These are phyloP conservation scores for Begonia fuchsioides DNA, from an alignment of 306 rosid species.

Conservation along the genomic window DNA sequence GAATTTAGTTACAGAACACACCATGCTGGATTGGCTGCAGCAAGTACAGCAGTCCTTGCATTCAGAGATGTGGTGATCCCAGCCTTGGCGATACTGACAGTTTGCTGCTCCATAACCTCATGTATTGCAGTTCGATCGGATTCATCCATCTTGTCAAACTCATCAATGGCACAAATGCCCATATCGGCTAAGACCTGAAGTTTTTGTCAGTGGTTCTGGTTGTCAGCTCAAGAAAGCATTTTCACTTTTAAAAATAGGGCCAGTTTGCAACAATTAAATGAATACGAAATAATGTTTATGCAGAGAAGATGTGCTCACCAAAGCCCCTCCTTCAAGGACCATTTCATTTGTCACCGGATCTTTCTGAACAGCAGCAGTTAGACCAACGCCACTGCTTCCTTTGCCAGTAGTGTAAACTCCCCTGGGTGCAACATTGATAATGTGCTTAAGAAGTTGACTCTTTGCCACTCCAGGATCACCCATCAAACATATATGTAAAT, in stretches of 20 bases:
- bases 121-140: slow-evolving; percentile 95
- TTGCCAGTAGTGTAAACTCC: slow-evolving; percentile 94
- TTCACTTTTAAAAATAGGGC: too few species aligned
- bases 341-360: slow-evolving; percentile 97
- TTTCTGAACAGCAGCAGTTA: slow-evolving; percentile 98
- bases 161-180: slow-evolving; percentile 98
- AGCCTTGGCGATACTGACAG: slow-evolving; percentile 99
- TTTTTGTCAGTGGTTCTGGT: not conserved
- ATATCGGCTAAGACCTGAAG: slow-evolving; percentile 90
- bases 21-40: slow-evolving; percentile 99
- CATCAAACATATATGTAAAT: slow-evolving; percentile 90
- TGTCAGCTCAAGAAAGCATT: not conserved
- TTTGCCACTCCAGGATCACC: slow-evolving; percentile 99
- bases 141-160: slow-evolving; percentile 98
- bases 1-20: slow-evolving; percentile 7
- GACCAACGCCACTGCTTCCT: slow-evolving; percentile 99
- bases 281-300: not conserved
- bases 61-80: slow-evolving; percentile 94
- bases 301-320: slow-evolving; percentile 44
- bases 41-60: slow-evolving; percentile 97
- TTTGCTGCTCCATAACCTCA: slow-evolving; percentile 99
- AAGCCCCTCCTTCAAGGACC: slow-evolving; percentile 98
- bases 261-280: too few species aligned
- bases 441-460: slow-evolving; percentile 98
- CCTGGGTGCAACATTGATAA: slow-evolving; percentile 89